A percentile compares a stretch with the other conserved stretches of the same genome.
phyloP scores from a whole-genome alignment of 176 grass and related monocot species.

The Aegilops tauschii region DNA sequence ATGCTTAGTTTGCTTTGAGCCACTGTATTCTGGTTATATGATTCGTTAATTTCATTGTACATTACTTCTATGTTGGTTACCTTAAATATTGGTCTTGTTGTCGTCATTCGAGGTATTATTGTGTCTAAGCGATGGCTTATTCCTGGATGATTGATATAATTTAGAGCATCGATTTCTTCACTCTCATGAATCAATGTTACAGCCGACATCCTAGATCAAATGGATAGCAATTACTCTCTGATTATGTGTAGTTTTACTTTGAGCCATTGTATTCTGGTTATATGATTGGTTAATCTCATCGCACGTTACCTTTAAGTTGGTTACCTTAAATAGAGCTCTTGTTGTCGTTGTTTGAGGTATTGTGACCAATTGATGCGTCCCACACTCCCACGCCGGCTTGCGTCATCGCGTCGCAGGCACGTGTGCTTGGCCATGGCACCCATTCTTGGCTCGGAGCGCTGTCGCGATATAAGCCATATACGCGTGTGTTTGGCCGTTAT shows the following conservation, averaged over 20 bases:
- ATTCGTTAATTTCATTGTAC: not conserved
- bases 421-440: not conserved
- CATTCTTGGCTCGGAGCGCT: not conserved
- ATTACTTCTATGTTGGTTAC: not conserved
- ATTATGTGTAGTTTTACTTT: not conserved
- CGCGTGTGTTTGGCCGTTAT: not conserved
- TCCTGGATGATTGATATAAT: not conserved
- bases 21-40: conserved; percentile 2
- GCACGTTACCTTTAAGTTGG: not conserved
- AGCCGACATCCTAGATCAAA: not conserved
- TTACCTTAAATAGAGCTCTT: not conserved
- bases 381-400: no score
- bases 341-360: not conserved
- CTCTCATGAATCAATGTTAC: not conserved
- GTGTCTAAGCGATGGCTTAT: not conserved
- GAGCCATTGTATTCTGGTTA: conserved; percentile 8
- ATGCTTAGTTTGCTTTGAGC: not conserved
- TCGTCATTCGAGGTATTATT: not conserved
- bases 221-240: not conserved
- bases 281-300: not conserved
- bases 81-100: not conserved
- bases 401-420: no score
- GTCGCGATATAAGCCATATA: no score
- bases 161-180: not conserved
- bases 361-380: not conserved